These are phyloP conservation scores for Lachnellula subtilissima DNA, from an alignment of 2,329 filamentous ascomycete species.

Conservation along the genomic window DNA sequence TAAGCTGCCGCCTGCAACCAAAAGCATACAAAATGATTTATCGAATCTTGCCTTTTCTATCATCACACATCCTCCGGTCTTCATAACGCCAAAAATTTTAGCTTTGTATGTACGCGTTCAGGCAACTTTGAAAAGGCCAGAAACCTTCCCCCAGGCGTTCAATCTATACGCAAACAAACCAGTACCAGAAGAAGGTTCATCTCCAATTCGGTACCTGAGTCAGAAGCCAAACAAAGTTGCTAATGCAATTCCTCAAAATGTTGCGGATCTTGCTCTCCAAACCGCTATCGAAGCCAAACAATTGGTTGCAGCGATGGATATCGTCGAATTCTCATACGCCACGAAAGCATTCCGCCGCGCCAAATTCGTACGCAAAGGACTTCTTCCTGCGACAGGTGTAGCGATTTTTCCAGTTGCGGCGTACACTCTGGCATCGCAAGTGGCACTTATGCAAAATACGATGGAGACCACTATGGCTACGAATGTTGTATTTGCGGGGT, in stretches of 20 bases:
- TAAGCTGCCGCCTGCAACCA: conserved; percentile 3
- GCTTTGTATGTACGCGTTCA: conserved; percentile 73
- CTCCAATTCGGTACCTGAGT: conserved; percentile 53
- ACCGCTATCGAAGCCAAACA: conserved; percentile 76
- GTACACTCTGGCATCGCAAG: conserved; percentile 65
- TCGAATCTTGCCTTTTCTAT: conserved; percentile 63
- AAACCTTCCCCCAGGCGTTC: conserved; percentile 75
- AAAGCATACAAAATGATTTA: conserved; percentile 41
- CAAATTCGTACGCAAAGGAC: conserved; percentile 61
- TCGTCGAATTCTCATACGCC: conserved; percentile 66
- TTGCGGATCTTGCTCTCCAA: conserved; percentile 70
- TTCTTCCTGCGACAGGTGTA: conserved; percentile 53
- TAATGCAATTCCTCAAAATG: conserved; percentile 65
- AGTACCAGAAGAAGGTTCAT: conserved; percentile 56
- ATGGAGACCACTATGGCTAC: conserved; percentile 75
- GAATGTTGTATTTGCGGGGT: conserved; percentile 71
- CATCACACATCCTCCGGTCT: conserved; percentile 68
- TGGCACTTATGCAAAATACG: conserved; percentile 63
- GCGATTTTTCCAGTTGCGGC: conserved; percentile 60
- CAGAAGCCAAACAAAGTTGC: conserved; percentile 64
- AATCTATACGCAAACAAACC: conserved; percentile 81
- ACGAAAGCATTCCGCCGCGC: conserved; percentile 61
- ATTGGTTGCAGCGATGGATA: conserved; percentile 69
- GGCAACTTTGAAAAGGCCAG: conserved; percentile 64
- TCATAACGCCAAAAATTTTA: conserved; percentile 71